Conservation (phyloP, 768 basidiomycete species). For the Agrocybe pediades region DNA sequence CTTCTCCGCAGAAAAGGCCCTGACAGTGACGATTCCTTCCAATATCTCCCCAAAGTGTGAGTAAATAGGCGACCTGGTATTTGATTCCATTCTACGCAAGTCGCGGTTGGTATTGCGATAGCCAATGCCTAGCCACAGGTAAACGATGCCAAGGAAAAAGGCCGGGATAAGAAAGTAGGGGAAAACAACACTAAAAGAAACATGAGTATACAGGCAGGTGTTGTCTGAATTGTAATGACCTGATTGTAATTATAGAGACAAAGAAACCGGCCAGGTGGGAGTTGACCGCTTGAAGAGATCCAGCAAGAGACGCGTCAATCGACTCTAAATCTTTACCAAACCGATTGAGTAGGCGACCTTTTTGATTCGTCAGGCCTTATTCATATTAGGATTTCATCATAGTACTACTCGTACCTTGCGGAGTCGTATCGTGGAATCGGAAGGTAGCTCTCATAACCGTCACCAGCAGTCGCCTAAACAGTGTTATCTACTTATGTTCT, state of each 20-base stretch:
- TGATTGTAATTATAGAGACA: conserved; percentile 71
- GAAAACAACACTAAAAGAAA: conserved; percentile 57
- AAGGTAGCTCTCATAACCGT: conserved; percentile 82
- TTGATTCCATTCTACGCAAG: conserved; percentile 88
- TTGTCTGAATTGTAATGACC: conserved; percentile 42
- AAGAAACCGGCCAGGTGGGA: conserved; percentile 76
- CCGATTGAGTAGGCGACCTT: conserved; percentile 83
- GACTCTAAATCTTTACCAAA: conserved; percentile 89
- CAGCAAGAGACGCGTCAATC: conserved; percentile 72
- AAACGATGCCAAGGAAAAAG: conserved; percentile 68
- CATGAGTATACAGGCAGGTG: neutral
- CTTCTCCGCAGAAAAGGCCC: conserved; percentile 84
- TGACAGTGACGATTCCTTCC: conserved; percentile 87
- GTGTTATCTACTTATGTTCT: conserved; percentile 54
- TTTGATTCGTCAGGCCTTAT: conserved; percentile 41
- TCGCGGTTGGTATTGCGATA: conserved; percentile 84
- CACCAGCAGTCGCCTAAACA: conserved; percentile 61
- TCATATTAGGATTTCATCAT: conserved; percentile 46
- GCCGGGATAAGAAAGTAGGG: conserved; percentile 85
- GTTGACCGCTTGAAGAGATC: conserved; percentile 75
- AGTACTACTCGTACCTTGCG: conserved; percentile 64
- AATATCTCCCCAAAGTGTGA: conserved; percentile 81
- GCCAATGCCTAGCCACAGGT: conserved; percentile 68
- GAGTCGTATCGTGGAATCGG: conserved; percentile 83
- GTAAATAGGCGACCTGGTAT: conserved; percentile 81